phyloP scores from a whole-genome alignment of 176 grass and related monocot species.

The Aegilops sharonensis region DNA sequence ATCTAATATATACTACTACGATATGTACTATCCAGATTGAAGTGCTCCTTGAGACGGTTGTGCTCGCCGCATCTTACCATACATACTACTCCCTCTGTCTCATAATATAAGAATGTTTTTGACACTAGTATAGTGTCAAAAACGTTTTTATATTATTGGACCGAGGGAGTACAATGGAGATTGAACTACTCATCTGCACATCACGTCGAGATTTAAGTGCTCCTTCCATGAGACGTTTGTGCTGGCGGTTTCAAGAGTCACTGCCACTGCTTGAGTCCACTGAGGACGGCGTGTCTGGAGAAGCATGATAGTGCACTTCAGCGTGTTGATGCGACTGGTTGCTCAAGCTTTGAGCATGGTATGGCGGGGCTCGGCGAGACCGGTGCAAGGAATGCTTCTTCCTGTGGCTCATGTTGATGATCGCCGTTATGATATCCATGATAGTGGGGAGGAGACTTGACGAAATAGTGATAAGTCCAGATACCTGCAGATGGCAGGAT shows the following conservation, averaged over 20 bases:
- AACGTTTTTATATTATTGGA: too few species aligned
- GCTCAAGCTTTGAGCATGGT: conserved; percentile 25
- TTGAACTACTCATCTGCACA: background rate
- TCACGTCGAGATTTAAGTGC: background rate
- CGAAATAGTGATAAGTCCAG: conserved; percentile 51
- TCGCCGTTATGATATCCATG: conserved; percentile 33
- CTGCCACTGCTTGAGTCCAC: conserved; percentile 7
- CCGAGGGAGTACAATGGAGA: too few species aligned
- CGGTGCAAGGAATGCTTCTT: conserved; percentile 10
- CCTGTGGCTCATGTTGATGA: conserved; percentile 1
- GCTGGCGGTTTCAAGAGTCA: background rate
- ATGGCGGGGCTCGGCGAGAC: background rate
- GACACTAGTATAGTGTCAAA: too few species aligned
- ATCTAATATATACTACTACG: background rate
- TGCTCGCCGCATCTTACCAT: background rate
- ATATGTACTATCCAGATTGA: background rate
- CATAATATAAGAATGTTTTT: too few species aligned
- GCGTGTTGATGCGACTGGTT: background rate
- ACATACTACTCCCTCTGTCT: background rate
- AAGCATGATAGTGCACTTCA: background rate
- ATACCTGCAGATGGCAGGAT: conserved; percentile 45
- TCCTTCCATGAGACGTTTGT: background rate
- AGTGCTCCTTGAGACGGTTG: background rate
- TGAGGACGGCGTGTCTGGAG: conserved; percentile 5
- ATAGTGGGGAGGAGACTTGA: conserved; percentile 56